These are phyloP conservation scores for Trypanosoma caninum DNA, from an alignment of 208 protist genomes.

Conservation along the genomic window DNA sequence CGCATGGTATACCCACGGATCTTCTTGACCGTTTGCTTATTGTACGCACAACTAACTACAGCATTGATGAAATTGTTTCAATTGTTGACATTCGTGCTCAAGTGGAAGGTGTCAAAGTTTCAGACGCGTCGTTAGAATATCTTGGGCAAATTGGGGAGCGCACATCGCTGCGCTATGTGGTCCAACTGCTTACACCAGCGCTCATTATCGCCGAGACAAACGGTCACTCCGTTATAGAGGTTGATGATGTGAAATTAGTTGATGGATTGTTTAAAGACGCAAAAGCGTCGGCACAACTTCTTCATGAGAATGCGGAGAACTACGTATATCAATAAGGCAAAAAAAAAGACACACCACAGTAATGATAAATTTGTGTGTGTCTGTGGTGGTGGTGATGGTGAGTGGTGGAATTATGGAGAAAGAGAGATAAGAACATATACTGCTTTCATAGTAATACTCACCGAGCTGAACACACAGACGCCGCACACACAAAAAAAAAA, in stretches of 20 bases:
- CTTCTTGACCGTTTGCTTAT: constrained; percentile 99
- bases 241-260: constrained; percentile 94
- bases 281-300: constrained; percentile 91
- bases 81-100: constrained; percentile 95
- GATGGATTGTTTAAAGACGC: constrained; percentile 97
- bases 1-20: constrained; percentile 99
- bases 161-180: constrained; percentile 96
- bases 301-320: constrained; percentile 85
- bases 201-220: constrained; percentile 95
- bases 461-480: no score
- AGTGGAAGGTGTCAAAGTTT: constrained; percentile 95
- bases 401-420: no score
- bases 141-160: constrained; percentile 92
- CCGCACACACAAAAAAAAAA: constrained; percentile 2
- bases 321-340: constrained; percentile 87
- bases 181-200: constrained; percentile 98
- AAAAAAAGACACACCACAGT: constrained; percentile 11
- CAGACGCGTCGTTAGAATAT: constrained; percentile 84
- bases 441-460: no score
- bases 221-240: constrained; percentile 86
- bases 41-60: constrained; percentile 97
- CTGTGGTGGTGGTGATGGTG: no score
- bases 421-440: no score
- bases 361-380: not conserved
- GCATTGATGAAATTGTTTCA: constrained; percentile 93